Evolutionary conservation across 1,284 basidiomycete species (phyloP).

Genomic region (Wallemia mellicola): DNA sequence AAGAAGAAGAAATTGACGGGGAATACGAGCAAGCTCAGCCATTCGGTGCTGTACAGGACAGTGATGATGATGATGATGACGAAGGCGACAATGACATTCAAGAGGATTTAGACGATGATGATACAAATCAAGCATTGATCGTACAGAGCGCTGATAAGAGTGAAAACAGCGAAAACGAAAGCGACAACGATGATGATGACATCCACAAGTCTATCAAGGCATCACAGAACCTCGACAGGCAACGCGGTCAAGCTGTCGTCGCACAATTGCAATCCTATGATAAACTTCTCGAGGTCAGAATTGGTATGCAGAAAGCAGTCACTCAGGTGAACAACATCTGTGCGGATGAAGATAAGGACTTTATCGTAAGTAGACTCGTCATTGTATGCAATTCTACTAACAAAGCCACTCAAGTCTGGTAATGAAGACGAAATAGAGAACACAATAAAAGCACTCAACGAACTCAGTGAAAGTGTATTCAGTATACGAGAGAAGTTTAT

Average conservation of each 20-base stretch:
- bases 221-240: not conserved
- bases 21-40: not conserved
- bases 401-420: too few relatives aligned
- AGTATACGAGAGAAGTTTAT: not conserved
- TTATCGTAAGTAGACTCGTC: too few relatives aligned
- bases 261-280: not conserved
- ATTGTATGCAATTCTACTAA: too few relatives aligned
- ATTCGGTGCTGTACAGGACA: not conserved
- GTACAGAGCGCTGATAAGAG: not conserved
- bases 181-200: too few relatives aligned
- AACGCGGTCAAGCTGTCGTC: not conserved
- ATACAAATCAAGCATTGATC: too few relatives aligned
- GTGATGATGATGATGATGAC: not conserved
- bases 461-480: not conserved
- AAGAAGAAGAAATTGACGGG: not conserved
- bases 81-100: not conserved
- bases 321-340: not conserved
- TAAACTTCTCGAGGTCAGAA: not conserved
- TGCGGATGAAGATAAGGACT: not conserved
- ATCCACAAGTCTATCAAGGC: not conserved
- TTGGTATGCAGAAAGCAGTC: not conserved
- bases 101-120: too few relatives aligned
- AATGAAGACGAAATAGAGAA: not conserved
- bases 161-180: not conserved
- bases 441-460: not conserved